Percentiles rank a stretch among this genome's conserved stretches.
These are phyloP conservation scores for Lactarius indigo DNA, from an alignment of 768 basidiomycete genomes.

Conservation along the genomic window DNA sequence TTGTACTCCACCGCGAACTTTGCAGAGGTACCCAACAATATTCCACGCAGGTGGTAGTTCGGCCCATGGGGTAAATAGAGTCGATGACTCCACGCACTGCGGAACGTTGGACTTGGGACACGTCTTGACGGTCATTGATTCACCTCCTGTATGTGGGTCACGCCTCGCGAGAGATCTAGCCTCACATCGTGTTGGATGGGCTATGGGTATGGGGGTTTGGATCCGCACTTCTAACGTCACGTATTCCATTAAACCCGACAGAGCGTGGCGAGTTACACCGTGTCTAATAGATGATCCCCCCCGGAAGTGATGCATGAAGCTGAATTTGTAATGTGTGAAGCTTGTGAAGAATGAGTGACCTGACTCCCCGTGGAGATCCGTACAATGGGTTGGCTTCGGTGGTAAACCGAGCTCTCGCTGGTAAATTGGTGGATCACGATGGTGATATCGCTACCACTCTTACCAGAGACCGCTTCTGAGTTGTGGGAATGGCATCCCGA, in stretches of 20 bases:
- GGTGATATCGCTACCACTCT: background rate
- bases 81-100: background rate
- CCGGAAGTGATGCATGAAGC: background rate
- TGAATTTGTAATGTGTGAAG: background rate
- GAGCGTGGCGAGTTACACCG: background rate
- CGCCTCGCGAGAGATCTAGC: background rate
- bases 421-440: background rate
- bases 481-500: background rate
- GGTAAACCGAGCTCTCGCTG: background rate
- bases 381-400: background rate
- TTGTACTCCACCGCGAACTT: background rate
- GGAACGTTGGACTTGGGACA: background rate
- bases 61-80: background rate
- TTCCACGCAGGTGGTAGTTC: background rate
- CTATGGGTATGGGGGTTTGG: background rate
- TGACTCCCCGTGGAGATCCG: background rate
- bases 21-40: background rate
- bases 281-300: background rate
- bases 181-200: background rate
- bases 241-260: background rate
- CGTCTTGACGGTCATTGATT: background rate
- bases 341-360: background rate
- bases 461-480: background rate
- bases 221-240: background rate
- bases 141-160: background rate